These are phyloP conservation scores for Amaranthus palmeri DNA, from an alignment of 148 eudicot species.

Conservation along the genomic window DNA sequence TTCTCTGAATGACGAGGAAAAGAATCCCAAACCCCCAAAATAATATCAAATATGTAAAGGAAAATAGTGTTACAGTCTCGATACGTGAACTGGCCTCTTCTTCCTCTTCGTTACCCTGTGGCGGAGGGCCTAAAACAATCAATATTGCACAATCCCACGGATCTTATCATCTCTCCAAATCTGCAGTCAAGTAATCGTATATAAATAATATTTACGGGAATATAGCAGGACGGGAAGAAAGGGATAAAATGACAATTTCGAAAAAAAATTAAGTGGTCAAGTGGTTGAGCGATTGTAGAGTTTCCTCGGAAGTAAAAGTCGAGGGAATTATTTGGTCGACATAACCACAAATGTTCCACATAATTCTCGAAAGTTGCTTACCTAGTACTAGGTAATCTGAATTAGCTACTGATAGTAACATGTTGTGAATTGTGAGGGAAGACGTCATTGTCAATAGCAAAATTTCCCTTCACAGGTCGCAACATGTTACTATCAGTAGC, in stretches of 20 bases:
- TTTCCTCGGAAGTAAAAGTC: no score
- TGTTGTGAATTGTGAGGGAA: no score
- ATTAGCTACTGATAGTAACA: no score
- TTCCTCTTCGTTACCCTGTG: slow-evolving; percentile 25
- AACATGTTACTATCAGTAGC: no score
- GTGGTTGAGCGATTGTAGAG: neutral
- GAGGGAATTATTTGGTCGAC: no score
- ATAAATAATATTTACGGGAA: slow-evolving; percentile 14
- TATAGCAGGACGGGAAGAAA: neutral
- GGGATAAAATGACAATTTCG: neutral
- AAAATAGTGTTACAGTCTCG: slow-evolving; percentile 15
- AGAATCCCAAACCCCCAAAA: slow-evolving; percentile 27
- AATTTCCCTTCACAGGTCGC: no score
- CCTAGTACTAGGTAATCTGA: no score
- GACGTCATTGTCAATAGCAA: no score
- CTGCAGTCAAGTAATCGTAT: slow-evolving; percentile 38
- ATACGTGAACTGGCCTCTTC: slow-evolving; percentile 20
- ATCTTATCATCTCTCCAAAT: slow-evolving; percentile 76
- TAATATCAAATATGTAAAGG: slow-evolving; percentile 19
- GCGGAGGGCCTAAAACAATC: slow-evolving; percentile 76
- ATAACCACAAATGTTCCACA: no score
- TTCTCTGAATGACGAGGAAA: slow-evolving; percentile 7
- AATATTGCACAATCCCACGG: slow-evolving; percentile 74
- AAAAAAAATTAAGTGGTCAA: neutral
- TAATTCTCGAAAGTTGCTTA: no score